A percentile compares a stretch with the other conserved stretches of the same genome.
phyloP scores from a whole-genome alignment of 257 asterid genomes.

The Capsicum pubescens region DNA sequence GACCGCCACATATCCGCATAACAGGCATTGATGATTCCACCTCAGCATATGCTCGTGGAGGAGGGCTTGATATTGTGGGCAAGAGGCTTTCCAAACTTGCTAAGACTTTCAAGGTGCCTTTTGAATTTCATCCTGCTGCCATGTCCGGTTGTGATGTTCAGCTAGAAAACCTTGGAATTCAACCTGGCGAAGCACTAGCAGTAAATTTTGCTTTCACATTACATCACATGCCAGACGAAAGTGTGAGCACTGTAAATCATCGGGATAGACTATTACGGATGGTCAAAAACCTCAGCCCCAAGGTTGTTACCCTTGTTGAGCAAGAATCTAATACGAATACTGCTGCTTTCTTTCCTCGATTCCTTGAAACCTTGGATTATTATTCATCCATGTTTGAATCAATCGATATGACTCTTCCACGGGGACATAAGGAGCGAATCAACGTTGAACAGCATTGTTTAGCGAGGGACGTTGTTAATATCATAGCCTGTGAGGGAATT shows the following conservation, averaged over 20 bases:
- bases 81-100: slow-evolving; percentile 75
- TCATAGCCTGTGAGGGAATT: slow-evolving; percentile 80
- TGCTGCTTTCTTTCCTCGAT: slow-evolving; percentile 78
- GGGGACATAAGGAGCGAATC: slow-evolving; percentile 73
- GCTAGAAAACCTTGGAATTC: slow-evolving; percentile 49
- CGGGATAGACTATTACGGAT: slow-evolving; percentile 70
- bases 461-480: slow-evolving; percentile 78
- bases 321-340: slow-evolving; percentile 86
- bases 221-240: slow-evolving; percentile 84
- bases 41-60: slow-evolving; percentile 81
- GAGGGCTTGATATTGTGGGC: slow-evolving; percentile 74
- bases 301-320: slow-evolving; percentile 89
- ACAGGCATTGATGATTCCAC: slow-evolving; percentile 77
- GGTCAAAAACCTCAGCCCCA: slow-evolving; percentile 70
- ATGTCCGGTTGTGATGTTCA: slow-evolving; percentile 48
- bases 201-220: slow-evolving; percentile 83
- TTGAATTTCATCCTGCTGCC: slow-evolving; percentile 61
- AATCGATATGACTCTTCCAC: slow-evolving; percentile 65
- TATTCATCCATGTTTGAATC: slow-evolving; percentile 85
- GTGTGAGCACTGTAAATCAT: slow-evolving; percentile 77
- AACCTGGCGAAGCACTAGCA: slow-evolving; percentile 66
- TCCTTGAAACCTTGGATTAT: slow-evolving; percentile 75
- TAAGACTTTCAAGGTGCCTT: slow-evolving; percentile 66
- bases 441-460: slow-evolving; percentile 84
- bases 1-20: slow-evolving; percentile 81